Evolutionary conservation across 345 rosid species (phyloP).

Genomic region (Boechera stricta): DNA sequence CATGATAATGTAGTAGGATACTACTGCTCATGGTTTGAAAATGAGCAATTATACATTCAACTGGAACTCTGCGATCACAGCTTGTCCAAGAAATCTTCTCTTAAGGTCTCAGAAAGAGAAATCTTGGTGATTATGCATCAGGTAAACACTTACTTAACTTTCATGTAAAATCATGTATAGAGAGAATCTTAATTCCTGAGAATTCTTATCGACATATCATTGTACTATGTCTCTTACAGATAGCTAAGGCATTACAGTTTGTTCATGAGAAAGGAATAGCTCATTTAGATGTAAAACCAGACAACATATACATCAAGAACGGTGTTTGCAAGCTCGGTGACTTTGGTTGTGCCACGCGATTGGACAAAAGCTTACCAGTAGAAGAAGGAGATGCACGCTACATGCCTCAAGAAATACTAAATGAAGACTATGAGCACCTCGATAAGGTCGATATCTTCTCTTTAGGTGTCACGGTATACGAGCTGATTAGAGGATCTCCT

Average conservation of each 20-base stretch:
- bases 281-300: slow-evolving; percentile 97
- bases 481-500: slow-evolving; percentile 80
- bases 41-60: slow-evolving; percentile 92
- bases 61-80: slow-evolving; percentile 93
- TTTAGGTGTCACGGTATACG: slow-evolving; percentile 79
- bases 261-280: slow-evolving; percentile 86
- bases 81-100: slow-evolving; percentile 60
- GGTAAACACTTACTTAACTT: slow-evolving; percentile 55
- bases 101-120: slow-evolving; percentile 60
- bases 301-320: slow-evolving; percentile 85
- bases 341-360: slow-evolving; percentile 93
- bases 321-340: slow-evolving; percentile 91
- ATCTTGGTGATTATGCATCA: slow-evolving; percentile 68
- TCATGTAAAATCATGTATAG: neutral
- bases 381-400: slow-evolving; percentile 99
- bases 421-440: slow-evolving; percentile 80
- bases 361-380: slow-evolving; percentile 78
- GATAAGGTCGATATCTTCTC: slow-evolving; percentile 96
- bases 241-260: slow-evolving; percentile 80
- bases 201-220: neutral
- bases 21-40: slow-evolving; percentile 94
- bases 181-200: neutral
- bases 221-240: slow-evolving; percentile 54
- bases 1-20: slow-evolving; percentile 87
- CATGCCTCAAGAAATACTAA: slow-evolving; percentile 98